Percentiles rank a stretch among this genome's conserved stretches.
Conservation (phyloP, 2,329 filamentous ascomycete species). For the Fusarium sarcochroum region DNA sequence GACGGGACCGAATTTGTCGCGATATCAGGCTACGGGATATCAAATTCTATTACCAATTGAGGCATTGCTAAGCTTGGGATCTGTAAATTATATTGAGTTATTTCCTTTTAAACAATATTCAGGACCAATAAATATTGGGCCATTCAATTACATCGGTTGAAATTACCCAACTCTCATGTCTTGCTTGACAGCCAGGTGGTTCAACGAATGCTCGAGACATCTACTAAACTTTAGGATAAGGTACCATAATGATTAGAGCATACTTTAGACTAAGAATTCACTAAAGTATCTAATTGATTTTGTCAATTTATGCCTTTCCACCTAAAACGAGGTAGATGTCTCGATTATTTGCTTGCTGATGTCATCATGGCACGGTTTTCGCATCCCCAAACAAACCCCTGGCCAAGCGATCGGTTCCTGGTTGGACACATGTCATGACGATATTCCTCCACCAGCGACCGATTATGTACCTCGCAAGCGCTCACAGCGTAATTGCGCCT, state of each 20-base stretch:
- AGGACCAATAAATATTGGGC: not conserved
- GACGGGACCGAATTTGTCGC: not conserved
- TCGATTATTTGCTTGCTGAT: not conserved
- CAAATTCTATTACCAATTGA: not conserved
- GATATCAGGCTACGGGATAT: no score
- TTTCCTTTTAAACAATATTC: not conserved
- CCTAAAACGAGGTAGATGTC: no score
- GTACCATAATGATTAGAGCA: no score
- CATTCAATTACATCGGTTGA: not conserved
- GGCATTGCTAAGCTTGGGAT: no score
- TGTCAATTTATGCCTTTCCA: no score
- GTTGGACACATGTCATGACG: constrained; percentile 27
- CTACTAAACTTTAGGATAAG: no score
- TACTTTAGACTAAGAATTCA: no score
- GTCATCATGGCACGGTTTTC: constrained; percentile 25
- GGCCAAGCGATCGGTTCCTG: constrained; percentile 33
- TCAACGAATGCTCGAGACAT: no score
- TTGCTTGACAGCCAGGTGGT: no score
- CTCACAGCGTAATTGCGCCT: not conserved
- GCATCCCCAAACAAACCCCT: constrained; percentile 5
- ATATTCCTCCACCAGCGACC: not conserved
- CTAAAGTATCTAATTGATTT: no score
- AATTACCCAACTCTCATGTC: not conserved
- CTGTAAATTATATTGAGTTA: not conserved
- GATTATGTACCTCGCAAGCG: not conserved